These are phyloP conservation scores for Pythium inflatum DNA, from an alignment of 352 stramenopile genomes.

Conservation along the genomic window DNA sequence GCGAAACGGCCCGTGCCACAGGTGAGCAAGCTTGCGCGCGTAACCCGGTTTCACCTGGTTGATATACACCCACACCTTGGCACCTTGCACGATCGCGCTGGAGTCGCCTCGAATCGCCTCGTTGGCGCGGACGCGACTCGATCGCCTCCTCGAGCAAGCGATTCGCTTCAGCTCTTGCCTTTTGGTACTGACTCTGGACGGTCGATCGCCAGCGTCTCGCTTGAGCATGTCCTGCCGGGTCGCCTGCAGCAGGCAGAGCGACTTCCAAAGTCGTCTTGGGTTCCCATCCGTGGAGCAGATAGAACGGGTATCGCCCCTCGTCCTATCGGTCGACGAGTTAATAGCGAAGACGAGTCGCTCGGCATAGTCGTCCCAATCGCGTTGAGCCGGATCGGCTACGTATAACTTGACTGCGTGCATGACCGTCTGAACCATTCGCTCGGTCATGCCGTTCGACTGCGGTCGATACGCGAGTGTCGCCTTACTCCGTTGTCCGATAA, in stretches of 20 bases:
- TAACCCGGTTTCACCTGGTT: conserved; percentile 25
- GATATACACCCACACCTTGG: conserved; percentile 32
- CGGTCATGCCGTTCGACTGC: conserved; percentile 25
- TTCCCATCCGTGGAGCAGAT: conserved; percentile 30
- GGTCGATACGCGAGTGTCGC: conserved; percentile 28
- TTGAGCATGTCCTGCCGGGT: neutral
- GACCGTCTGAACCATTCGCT: conserved; percentile 31
- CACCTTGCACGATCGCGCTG: conserved; percentile 6
- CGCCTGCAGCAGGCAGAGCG: neutral
- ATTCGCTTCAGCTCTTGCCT: neutral
- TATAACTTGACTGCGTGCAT: conserved; percentile 27
- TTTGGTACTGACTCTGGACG: conserved; percentile 1
- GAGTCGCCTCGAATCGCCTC: neutral
- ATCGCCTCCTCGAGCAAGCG: conserved; percentile 20
- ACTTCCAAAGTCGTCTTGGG: conserved; percentile 10
- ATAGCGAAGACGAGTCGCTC: conserved; percentile 25
- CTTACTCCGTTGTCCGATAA: conserved; percentile 17
- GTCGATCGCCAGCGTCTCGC: neutral
- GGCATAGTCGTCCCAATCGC: conserved; percentile 33
- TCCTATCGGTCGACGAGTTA: conserved; percentile 15
- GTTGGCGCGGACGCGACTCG: conserved; percentile 1
- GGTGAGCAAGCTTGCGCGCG: conserved; percentile 28
- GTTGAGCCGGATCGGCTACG: conserved; percentile 21
- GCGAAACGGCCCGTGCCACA: conserved; percentile 35
- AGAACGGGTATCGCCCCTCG: conserved; percentile 11